phyloP scores from a whole-genome alignment of 305 asterid genomes.

The Rubia balearica region DNA sequence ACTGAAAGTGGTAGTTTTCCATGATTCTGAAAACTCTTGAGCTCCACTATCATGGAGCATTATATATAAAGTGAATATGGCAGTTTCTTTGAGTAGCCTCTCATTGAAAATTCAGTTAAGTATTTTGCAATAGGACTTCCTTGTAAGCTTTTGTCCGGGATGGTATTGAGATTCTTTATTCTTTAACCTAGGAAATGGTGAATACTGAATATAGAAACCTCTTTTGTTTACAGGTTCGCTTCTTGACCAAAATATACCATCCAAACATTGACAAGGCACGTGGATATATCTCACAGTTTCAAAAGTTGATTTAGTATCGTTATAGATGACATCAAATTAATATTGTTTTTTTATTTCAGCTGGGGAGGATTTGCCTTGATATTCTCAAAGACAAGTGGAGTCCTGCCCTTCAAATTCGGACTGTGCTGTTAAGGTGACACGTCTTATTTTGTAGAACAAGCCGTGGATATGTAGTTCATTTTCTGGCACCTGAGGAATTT shows the following conservation, averaged over 20 bases:
- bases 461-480: not conserved
- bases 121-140: not conserved
- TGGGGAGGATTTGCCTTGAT: conserved; percentile 96
- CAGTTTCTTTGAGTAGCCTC: not conserved
- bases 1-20: not conserved
- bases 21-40: not conserved
- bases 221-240: conserved; percentile 67
- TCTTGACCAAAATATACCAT: conserved; percentile 95
- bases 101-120: not conserved
- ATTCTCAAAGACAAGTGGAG: conserved; percentile 99
- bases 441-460: not conserved
- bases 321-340: conserved; percentile 5
- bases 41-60: not conserved
- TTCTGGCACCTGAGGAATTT: not conserved
- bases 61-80: not conserved
- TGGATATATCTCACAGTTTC: conserved; percentile 1
- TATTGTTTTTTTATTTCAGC: conserved; percentile 35
- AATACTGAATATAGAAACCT: not conserved
- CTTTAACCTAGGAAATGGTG: not conserved
- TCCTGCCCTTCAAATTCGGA: conserved; percentile 95
- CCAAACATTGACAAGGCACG: conserved; percentile 95
- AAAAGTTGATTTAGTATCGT: conserved; percentile 8
- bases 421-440: conserved; percentile 79
- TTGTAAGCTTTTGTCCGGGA: not conserved
- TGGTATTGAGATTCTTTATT: not conserved